A percentile compares a stretch with the other conserved stretches of the same genome.
Evolutionary conservation across 768 basidiomycete genomes (phyloP).

Genomic region (Amanita inopinata): DNA sequence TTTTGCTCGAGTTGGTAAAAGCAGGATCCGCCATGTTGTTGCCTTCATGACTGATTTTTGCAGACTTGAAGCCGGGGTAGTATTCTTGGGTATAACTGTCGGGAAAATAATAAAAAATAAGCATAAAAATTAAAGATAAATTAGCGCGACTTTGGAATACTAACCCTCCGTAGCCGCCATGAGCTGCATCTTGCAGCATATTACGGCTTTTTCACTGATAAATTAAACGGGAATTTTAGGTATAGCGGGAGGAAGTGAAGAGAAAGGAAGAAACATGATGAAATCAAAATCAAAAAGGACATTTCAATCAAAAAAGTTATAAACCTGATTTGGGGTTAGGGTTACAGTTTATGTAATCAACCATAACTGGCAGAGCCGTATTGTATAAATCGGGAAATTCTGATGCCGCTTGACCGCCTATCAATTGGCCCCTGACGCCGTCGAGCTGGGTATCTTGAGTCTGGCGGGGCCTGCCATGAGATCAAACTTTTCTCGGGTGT

Average conservation of each 20-base stretch:
- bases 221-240: too few relatives aligned
- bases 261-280: neutral
- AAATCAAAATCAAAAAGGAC: neutral
- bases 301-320: neutral
- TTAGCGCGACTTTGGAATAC: too few relatives aligned
- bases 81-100: neutral
- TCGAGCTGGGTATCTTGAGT: slow-evolving; percentile 17
- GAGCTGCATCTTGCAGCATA: too few relatives aligned
- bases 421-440: neutral
- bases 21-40: neutral
- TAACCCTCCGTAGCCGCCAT: too few relatives aligned
- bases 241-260: neutral
- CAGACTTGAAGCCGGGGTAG: neutral
- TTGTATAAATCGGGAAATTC: too few relatives aligned
- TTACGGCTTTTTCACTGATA: too few relatives aligned
- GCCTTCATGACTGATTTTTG: too few relatives aligned
- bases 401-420: neutral
- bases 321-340: too few relatives aligned
- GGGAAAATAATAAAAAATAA: too few relatives aligned
- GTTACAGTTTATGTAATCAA: neutral
- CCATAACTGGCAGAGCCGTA: too few relatives aligned
- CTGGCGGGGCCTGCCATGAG: slow-evolving; percentile 18
- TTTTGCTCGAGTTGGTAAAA: neutral
- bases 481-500: slow-evolving; percentile 27
- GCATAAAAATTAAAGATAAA: too few relatives aligned